These are phyloP conservation scores for Drechslerella coelobrocha DNA, from an alignment of 2,329 filamentous ascomycete species.

Conservation along the genomic window DNA sequence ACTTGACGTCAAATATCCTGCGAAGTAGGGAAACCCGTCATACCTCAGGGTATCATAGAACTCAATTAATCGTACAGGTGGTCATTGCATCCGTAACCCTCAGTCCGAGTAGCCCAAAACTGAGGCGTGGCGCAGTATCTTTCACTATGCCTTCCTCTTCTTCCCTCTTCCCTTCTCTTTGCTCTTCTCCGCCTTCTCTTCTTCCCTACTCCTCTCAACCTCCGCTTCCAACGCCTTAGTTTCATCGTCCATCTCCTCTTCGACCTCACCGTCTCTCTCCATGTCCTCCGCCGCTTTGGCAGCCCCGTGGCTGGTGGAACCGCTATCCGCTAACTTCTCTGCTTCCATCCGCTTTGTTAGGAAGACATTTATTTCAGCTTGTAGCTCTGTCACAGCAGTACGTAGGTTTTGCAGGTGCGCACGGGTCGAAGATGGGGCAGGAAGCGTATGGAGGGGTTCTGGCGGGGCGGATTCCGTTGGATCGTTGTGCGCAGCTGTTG, in stretches of 20 bases:
- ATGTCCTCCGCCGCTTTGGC: slow-evolving; percentile 35
- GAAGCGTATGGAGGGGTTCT: slow-evolving; percentile 25
- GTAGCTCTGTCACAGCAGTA: slow-evolving; percentile 21
- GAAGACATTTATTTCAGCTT: slow-evolving; percentile 37
- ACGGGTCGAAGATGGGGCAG: slow-evolving; percentile 15
- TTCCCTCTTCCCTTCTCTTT: slow-evolving; percentile 26
- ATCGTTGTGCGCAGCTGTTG: slow-evolving; percentile 24
- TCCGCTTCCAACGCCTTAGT: slow-evolving; percentile 42
- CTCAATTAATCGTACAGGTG: too few species aligned
- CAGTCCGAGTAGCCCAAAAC: too few species aligned
- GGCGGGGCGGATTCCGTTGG: slow-evolving; percentile 16
- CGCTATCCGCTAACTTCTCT: slow-evolving; percentile 14
- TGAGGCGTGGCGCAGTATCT: slow-evolving; percentile 18
- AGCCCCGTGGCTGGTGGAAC: background rate
- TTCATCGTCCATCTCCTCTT: slow-evolving; percentile 49
- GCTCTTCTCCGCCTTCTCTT: slow-evolving; percentile 24
- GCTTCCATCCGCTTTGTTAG: slow-evolving; percentile 39
- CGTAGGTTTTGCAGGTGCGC: slow-evolving; percentile 27
- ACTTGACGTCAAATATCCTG: too few species aligned
- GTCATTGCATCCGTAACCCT: too few species aligned
- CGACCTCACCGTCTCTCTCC: slow-evolving; percentile 42
- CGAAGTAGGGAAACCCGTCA: too few species aligned
- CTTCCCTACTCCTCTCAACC: slow-evolving; percentile 28
- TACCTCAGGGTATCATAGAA: slow-evolving; percentile 34
- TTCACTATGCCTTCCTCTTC: slow-evolving; percentile 34